phyloP scores from a whole-genome alignment of 2,329 filamentous ascomycete species.

The Cladosporium halotolerans region DNA sequence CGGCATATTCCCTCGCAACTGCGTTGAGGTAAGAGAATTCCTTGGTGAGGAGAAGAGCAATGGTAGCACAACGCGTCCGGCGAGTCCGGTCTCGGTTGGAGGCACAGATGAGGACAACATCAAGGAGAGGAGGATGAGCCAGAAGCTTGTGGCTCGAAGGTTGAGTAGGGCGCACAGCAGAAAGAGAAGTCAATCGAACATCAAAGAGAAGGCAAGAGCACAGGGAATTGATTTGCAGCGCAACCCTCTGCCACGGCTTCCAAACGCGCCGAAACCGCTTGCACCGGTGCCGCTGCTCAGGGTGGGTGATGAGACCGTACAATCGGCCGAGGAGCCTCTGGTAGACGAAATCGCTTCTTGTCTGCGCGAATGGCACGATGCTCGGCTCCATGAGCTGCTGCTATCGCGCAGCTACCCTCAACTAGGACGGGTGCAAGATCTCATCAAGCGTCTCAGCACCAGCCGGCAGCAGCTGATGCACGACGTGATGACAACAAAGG shows the following conservation, averaged over 20 bases:
- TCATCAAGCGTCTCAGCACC: constrained; percentile 78
- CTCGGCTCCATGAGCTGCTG: constrained; percentile 86
- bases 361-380: constrained; percentile 95
- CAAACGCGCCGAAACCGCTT: constrained; percentile 66
- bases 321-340: constrained; percentile 78
- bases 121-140: constrained; percentile 24
- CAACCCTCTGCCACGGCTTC: constrained; percentile 49
- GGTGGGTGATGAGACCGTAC: constrained; percentile 93
- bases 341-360: constrained; percentile 98
- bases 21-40: constrained; percentile 89
- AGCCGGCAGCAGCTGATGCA: constrained; percentile 86
- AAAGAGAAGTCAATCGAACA: constrained; percentile 19
- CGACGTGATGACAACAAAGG: constrained; percentile 81
- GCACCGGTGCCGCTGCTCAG: constrained; percentile 96
- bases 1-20: constrained; percentile 93
- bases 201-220: constrained; percentile 14
- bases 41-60: constrained; percentile 63
- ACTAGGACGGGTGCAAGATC: constrained; percentile 71
- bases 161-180: constrained; percentile 26
- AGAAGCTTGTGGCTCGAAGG: constrained; percentile 22
- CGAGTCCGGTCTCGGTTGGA: not conserved
- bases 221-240: constrained; percentile 17
- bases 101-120: constrained; percentile 13
- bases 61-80: constrained; percentile 2
- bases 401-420: constrained; percentile 74